A percentile compares a stretch with the other conserved stretches of the same genome.
phyloP scores from a whole-genome alignment of 148 eudicot species.

The Dianthus caryophyllus region DNA sequence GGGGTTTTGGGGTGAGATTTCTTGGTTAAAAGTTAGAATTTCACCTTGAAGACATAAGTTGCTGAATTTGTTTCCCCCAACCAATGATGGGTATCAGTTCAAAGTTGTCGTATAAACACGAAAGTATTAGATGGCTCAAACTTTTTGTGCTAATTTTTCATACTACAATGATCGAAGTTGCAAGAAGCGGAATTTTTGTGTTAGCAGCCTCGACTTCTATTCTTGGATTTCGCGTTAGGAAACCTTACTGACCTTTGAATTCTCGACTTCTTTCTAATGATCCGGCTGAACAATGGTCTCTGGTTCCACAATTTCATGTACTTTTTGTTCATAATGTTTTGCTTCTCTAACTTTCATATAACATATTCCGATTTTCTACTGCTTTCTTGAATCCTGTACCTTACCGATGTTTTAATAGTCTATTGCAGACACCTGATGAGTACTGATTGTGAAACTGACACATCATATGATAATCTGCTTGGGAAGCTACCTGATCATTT shows the following conservation, averaged over 20 bases:
- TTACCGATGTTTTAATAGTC: not conserved
- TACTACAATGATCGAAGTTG: not conserved
- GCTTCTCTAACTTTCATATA: not conserved
- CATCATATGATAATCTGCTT: conserved; percentile 32
- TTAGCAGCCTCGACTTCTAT: too few relatives aligned
- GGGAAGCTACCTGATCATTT: conserved; percentile 70
- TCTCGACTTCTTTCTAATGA: not conserved
- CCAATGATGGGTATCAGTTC: not conserved
- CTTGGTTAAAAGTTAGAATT: not conserved
- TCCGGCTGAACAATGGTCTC: not conserved
- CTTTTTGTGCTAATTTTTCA: not conserved
- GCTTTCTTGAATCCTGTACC: not conserved
- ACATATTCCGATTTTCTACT: not conserved
- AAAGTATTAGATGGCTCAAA: not conserved
- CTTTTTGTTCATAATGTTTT: not conserved
- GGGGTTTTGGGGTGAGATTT: not conserved
- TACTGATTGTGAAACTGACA: conserved; percentile 18
- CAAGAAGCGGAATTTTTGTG: not conserved
- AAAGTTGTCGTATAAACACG: not conserved
- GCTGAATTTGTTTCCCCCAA: not conserved
- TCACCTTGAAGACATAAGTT: not conserved
- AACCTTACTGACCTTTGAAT: too few relatives aligned
- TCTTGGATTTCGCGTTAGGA: too few relatives aligned
- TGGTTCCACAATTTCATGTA: not conserved
- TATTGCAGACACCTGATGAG: conserved; percentile 30